Evolutionary conservation across 2,329 filamentous ascomycete genomes (phyloP), one percentile per base, ranked within the genome.

Genomic region (Lanzia echinophila): DNA sequence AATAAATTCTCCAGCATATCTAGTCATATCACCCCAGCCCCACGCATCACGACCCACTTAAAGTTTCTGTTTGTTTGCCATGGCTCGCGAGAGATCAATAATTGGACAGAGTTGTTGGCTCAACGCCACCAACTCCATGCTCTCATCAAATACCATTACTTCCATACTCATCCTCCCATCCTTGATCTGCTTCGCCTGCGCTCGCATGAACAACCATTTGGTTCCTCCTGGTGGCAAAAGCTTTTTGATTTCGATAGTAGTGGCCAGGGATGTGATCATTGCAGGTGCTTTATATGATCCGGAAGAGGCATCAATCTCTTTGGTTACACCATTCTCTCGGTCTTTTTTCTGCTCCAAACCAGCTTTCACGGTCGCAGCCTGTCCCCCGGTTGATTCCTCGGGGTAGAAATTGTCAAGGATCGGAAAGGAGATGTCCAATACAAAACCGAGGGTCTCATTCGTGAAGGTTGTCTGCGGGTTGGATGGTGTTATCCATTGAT

Each of bases 91-190:
- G 2, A 47, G 24, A 24, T 47, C 46, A 34, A 47, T 38, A n/a
- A 47, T 47, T 1, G 46, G 19, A 38, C 46, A 39, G 20, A 48
- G 46, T 24, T 48, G 20, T 28, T 39, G 33, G n/a, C 46, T 48
- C 20, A 48, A 28, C 13, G 33, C 33, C 12, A 39, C 33, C 46
- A 48, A 39, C 33, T 39, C 46, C 32, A 48, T 36, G 2, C n/a
- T 15, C 28, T 47, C 44, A 33, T 47, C 17, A 33, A 47, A 47
- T 5, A 47, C 10, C 31, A 47, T 17, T 6, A 47, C 24, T 28
- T 47, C 44, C 44, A 47, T 47, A 33, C 44, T 47, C 44, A 34
- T 33, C 6, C 28, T 47, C 17, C 44, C 44, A 47, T 47, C n/a
- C 32, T 47, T 22, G 13, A 47, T 22, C 5, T 47, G 24, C 32